phyloP scores from a whole-genome alignment of 805 yeast genomes.

The Ogataea nitratoaversa region DNA sequence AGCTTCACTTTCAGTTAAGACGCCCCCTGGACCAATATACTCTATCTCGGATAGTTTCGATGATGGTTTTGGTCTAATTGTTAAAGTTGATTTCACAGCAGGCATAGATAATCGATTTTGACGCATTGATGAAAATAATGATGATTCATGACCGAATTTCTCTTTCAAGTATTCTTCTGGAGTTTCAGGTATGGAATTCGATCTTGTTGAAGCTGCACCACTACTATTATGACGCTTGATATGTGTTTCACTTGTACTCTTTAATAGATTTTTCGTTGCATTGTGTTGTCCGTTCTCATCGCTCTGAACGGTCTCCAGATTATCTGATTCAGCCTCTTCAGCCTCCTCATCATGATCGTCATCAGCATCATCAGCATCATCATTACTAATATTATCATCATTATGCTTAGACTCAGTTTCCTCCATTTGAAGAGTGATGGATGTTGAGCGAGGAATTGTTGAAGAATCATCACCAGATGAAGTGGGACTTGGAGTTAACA shows the following conservation, averaged over 20 bases:
- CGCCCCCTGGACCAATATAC: slow-evolving; percentile 50
- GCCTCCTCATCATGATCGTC: neutral
- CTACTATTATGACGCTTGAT: neutral
- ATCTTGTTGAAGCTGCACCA: neutral
- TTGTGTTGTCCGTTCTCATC: neutral
- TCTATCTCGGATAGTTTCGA: slow-evolving; percentile 53
- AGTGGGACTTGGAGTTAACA: slow-evolving; percentile 2
- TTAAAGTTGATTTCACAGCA: slow-evolving; percentile 36
- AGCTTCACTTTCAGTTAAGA: slow-evolving; percentile 63
- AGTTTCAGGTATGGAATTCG: slow-evolving; percentile 1
- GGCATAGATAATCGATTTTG: slow-evolving; percentile 37
- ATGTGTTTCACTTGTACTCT: neutral
- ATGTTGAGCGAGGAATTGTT: slow-evolving; percentile 1
- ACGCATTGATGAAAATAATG: slow-evolving; percentile 20
- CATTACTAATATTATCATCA: neutral
- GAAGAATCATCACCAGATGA: slow-evolving; percentile 16
- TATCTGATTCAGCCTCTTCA: neutral
- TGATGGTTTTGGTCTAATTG: slow-evolving; percentile 44
- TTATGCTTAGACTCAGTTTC: no score
- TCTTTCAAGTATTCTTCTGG: slow-evolving; percentile 14
- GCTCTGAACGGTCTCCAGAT: neutral
- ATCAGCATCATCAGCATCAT: neutral
- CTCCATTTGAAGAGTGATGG: slow-evolving; percentile 4
- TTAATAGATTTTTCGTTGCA: neutral
- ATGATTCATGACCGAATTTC: slow-evolving; percentile 27